Base-by-base conservation (phyloP, 2,329 filamentous ascomycete species). In the Neofusicoccum laricinum region DNA sequence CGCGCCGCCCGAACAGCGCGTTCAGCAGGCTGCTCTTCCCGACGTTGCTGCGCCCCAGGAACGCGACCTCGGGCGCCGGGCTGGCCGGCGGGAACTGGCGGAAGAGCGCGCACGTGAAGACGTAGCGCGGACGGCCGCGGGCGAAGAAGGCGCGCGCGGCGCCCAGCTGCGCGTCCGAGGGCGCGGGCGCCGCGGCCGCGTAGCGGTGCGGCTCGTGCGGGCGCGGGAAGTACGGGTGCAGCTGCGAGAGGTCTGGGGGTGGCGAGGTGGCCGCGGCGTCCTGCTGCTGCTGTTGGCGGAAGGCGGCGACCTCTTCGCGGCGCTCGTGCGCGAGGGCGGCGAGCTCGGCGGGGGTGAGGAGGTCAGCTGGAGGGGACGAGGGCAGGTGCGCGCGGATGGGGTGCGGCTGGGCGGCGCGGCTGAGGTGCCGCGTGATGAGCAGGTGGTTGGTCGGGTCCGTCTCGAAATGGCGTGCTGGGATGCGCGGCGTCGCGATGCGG, bases 1-100 rank as follows among this genome's bases (percentile, higher is more conserved):
- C 6, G 30, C 21, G 45, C 34, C 49, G 32, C 41, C 43, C 0
- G 67, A 89, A 81, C 8, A 91, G 76, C 2, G 86, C 85, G 71
- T 92, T 92, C 30, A 91, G 78, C 4, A 91, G 72, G 1, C 82
- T 85, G 62, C 84, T 87, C 76, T 92, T 91, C 61, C 89, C 89
- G 5, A 90, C 88, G 70, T 92, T 92, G 43, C 85, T 88, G 51
- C 89, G 83, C 17, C 89, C 89, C 3, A 91, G 80, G 71, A 92
- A 90, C 45, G 84, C 85, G 14, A 89, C 82, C 78, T 90, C 86
- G 1, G 86, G 86, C 34, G 84, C 77, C 1, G 80, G 71, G 0
- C 80, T 82, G 8, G 81, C 80, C 63, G 79, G 77, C 7, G 86
- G 84, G 65, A 89, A 84, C 3, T 79, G 78, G 68, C 84, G 85